phyloP scores from a whole-genome alignment of 164 flowering plant species.

The Nelumbo lutea region DNA sequence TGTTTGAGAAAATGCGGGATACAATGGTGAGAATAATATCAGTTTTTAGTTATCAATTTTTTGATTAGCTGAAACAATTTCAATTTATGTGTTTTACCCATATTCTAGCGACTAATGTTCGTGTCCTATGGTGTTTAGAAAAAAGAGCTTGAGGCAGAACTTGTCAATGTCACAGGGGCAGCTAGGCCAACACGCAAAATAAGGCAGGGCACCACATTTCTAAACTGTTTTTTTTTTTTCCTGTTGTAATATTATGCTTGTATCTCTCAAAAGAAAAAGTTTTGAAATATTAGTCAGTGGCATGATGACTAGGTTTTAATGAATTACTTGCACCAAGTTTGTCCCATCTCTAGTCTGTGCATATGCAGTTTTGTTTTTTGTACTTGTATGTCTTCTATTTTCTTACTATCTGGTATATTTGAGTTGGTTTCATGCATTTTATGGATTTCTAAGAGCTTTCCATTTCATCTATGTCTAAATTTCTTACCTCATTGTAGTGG shows the following conservation, averaged over 20 bases:
- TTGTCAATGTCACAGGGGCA: constrained; percentile 73
- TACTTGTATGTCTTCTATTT: neutral
- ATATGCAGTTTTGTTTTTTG: neutral
- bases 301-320: neutral
- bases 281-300: neutral
- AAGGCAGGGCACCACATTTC: constrained; percentile 36
- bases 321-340: neutral
- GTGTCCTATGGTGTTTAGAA: constrained; percentile 39
- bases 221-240: neutral
- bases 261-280: too few relatives aligned
- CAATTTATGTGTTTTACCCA: neutral
- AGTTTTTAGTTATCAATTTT: neutral
- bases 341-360: neutral
- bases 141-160: constrained; percentile 99
- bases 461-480: neutral
- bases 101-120: neutral
- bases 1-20: constrained; percentile 98
- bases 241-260: too few relatives aligned
- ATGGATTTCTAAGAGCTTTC: neutral
- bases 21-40: constrained; percentile 64
- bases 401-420: neutral
- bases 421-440: neutral
- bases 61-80: neutral
- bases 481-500: neutral
- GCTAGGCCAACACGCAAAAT: constrained; percentile 93